A percentile compares a stretch with the other conserved stretches of the same genome.
Conservation (phyloP, 192 early-diverging fungal species). For the Backusella morwellensis region DNA sequence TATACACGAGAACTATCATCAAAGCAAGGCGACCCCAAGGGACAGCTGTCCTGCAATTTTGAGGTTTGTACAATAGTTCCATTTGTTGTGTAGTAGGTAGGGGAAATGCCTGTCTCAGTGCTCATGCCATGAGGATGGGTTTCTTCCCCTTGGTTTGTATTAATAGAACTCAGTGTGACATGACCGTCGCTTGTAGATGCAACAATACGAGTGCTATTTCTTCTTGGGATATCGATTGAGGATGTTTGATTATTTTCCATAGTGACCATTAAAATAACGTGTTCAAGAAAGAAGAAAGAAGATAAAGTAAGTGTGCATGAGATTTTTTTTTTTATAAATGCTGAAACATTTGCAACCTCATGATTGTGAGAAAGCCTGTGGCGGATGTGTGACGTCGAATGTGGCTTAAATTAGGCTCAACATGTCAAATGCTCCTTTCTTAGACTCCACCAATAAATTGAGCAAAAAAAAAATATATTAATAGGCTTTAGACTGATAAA, state of each 20-base stretch:
- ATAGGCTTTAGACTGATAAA: neutral
- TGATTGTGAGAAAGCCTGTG: neutral
- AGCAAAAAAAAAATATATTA: neutral
- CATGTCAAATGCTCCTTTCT: neutral
- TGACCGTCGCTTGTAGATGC: neutral
- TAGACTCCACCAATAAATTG: neutral
- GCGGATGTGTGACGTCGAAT: neutral
- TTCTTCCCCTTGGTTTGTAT: neutral
- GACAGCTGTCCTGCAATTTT: neutral
- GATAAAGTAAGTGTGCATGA: neutral
- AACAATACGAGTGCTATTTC: neutral
- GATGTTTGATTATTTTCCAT: conserved; percentile 1
- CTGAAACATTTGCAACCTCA: neutral
- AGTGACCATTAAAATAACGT: neutral
- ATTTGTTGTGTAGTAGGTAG: neutral
- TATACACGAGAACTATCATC: neutral
- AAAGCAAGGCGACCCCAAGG: neutral
- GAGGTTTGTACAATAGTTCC: neutral
- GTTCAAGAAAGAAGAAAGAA: neutral
- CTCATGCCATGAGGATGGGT: neutral
- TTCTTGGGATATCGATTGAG: neutral
- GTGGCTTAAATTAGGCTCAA: neutral
- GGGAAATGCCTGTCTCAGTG: neutral
- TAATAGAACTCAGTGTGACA: neutral
- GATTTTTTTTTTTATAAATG: neutral